Evolutionary conservation across 2,329 filamentous ascomycete species (phyloP).

Genomic region (Aureobasidium sp.): DNA sequence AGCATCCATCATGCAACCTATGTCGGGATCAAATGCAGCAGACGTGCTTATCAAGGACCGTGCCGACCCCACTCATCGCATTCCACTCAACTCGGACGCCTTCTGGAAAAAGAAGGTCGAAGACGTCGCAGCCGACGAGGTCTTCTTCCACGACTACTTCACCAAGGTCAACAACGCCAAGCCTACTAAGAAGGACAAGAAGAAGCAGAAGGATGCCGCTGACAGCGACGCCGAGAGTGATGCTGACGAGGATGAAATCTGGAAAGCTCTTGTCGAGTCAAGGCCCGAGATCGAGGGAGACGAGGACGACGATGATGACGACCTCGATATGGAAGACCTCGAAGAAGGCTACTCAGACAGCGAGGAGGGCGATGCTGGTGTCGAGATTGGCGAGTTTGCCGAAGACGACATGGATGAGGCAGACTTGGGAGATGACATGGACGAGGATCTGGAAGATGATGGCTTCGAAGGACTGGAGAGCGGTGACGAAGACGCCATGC

Average conservation of each 20-base stretch:
- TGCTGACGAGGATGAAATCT: conserved; percentile 62
- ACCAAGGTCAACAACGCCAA: conserved; percentile 52
- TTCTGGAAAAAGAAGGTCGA: conserved; percentile 91
- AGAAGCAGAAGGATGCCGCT: conserved; percentile 38
- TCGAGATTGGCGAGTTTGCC: conserved; percentile 55
- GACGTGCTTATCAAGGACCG: conserved; percentile 55
- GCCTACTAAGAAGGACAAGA: conserved; percentile 48
- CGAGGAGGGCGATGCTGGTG: conserved; percentile 32
- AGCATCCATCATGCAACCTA: conserved; percentile 91
- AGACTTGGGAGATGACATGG: conserved; percentile 44
- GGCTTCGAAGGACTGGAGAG: conserved; percentile 40
- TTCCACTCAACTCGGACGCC: conserved; percentile 70
- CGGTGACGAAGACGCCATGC: conserved; percentile 34
- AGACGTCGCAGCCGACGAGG: conserved; percentile 82
- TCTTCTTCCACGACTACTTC: conserved; percentile 99
- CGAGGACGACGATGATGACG: conserved; percentile 54
- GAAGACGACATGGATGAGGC: conserved; percentile 41
- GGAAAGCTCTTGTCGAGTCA: conserved; percentile 80
- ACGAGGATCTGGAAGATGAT: conserved; percentile 45
- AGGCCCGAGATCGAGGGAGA: conserved; percentile 65
- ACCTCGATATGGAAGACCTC: conserved; percentile 44
- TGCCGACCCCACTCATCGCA: conserved; percentile 50
- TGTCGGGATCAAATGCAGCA: conserved; percentile 54
- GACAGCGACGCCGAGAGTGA: conserved; percentile 36
- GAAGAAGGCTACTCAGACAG: conserved; percentile 31